Percentiles rank a stretch among this genome's conserved stretches.
Conservation (phyloP, 2,329 filamentous ascomycete species). For the Alternaria brassicae region DNA sequence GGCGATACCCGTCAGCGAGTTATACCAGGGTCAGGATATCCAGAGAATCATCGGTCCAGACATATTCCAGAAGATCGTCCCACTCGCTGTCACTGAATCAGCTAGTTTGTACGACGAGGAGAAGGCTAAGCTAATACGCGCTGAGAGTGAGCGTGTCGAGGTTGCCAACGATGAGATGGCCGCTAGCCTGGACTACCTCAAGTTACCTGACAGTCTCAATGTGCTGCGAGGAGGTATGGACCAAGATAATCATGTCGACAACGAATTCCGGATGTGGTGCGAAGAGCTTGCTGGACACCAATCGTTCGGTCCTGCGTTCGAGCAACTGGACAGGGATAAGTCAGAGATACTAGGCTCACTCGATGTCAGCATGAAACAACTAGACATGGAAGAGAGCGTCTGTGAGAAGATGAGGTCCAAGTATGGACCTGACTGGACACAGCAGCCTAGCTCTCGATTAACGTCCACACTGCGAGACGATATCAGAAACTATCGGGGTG, state of each 20-base stretch:
- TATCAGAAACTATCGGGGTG: conserved; percentile 85
- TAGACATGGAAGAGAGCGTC: conserved; percentile 96
- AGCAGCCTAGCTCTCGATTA: conserved; percentile 89
- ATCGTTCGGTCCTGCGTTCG: conserved; percentile 78
- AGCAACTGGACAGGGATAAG: conserved; percentile 79
- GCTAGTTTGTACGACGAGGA: conserved; percentile 98
- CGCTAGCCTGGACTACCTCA: conserved; percentile 90
- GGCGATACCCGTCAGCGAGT: conserved; percentile 93
- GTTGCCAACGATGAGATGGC: conserved; percentile 95
- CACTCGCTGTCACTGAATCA: conserved; percentile 93
- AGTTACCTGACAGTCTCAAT: conserved; percentile 86
- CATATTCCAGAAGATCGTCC: conserved; percentile 95
- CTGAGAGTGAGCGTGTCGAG: conserved; percentile 92
- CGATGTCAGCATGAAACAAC: conserved; percentile 81
- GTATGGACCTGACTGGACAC: conserved; percentile 94
- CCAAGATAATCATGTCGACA: conserved; percentile 84
- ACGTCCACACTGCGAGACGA: conserved; percentile 88
- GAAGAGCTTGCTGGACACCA: conserved; percentile 88
- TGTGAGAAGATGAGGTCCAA: conserved; percentile 99
- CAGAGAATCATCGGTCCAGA: conserved; percentile 96
- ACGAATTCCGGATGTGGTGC: conserved; percentile 94
- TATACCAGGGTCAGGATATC: conserved; percentile 97
- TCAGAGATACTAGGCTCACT: conserved; percentile 74
- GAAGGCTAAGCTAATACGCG: conserved; percentile 92
- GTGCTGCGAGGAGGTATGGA: conserved; percentile 93